These are phyloP conservation scores for Teratosphaeria viscida DNA, from an alignment of 2,329 filamentous ascomycete genomes.

Conservation along the genomic window DNA sequence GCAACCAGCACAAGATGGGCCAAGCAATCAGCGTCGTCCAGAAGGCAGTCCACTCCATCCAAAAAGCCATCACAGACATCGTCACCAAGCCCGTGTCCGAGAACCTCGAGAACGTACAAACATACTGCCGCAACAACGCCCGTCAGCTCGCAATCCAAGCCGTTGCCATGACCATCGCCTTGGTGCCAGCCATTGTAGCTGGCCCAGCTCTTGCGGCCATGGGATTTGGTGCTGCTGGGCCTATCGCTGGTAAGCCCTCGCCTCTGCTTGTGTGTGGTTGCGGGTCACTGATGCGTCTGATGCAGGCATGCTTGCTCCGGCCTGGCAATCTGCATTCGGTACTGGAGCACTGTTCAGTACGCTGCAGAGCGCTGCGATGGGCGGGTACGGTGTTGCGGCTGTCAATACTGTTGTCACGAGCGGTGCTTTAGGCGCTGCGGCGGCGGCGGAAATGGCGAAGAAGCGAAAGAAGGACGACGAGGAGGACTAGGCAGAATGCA, in stretches of 20 bases:
- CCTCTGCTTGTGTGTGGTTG: background rate
- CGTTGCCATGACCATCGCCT: background rate
- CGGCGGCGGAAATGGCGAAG: background rate
- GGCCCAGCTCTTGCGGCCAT: background rate
- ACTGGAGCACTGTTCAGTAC: conserved; percentile 1
- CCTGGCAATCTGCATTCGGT: background rate
- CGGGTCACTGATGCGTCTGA: background rate
- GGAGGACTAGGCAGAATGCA: background rate
- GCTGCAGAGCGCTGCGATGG: conserved; percentile 8
- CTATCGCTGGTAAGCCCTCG: background rate
- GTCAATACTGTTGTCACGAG: background rate
- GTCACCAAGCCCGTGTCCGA: background rate
- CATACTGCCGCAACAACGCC: background rate
- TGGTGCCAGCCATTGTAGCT: background rate
- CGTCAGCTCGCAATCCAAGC: background rate
- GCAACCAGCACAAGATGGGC: background rate
- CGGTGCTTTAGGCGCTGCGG: background rate
- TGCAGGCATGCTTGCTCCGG: background rate
- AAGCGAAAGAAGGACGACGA: background rate
- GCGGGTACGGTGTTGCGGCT: conserved; percentile 2
- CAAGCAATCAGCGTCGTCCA: background rate
- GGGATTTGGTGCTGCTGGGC: background rate
- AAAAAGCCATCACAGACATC: background rate
- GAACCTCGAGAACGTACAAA: background rate
- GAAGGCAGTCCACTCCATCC: background rate